A percentile compares a stretch with the other conserved stretches of the same genome.
These are phyloP conservation scores for Colletotrichum eremochloae DNA, from an alignment of 2,329 filamentous ascomycete species.

Conservation along the genomic window DNA sequence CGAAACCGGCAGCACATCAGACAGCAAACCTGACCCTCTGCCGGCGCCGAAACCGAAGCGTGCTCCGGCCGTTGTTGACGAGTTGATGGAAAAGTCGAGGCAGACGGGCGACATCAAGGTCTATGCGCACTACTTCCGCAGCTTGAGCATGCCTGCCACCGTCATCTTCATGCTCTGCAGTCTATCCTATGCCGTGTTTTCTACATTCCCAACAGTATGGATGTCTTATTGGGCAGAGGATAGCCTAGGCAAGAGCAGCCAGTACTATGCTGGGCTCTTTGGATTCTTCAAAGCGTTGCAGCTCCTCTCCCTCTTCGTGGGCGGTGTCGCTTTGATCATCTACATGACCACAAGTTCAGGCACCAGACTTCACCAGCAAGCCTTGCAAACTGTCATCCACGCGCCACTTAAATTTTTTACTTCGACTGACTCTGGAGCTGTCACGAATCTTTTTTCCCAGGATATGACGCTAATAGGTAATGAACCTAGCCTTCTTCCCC, in stretches of 20 bases:
- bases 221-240: slow-evolving; percentile 50
- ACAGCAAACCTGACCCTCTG: not conserved
- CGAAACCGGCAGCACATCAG: not conserved
- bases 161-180: slow-evolving; percentile 11
- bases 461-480: slow-evolving; percentile 54
- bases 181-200: slow-evolving; percentile 40
- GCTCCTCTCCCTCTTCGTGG: slow-evolving; percentile 41
- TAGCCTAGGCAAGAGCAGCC: slow-evolving; percentile 35
- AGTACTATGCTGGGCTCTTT: slow-evolving; percentile 44
- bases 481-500: slow-evolving; percentile 37
- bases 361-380: slow-evolving; percentile 45
- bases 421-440: slow-evolving; percentile 52
- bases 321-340: slow-evolving; percentile 41
- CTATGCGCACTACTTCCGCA: slow-evolving; percentile 45
- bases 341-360: slow-evolving; percentile 45
- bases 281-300: slow-evolving; percentile 40
- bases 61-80: slow-evolving; percentile 8
- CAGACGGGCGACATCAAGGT: slow-evolving; percentile 44
- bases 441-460: slow-evolving; percentile 56
- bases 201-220: slow-evolving; percentile 48
- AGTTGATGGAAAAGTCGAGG: slow-evolving; percentile 38
- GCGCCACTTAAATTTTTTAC: slow-evolving; percentile 56
- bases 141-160: slow-evolving; percentile 9
- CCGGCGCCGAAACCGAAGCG: slow-evolving; percentile 15
- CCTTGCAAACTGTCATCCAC: slow-evolving; percentile 44